A percentile compares a stretch with the other conserved stretches of the same genome.
These are phyloP conservation scores for Trichoderma reesei DNA, from an alignment of 495 filamentous ascomycete genomes.

Conservation along the genomic window DNA sequence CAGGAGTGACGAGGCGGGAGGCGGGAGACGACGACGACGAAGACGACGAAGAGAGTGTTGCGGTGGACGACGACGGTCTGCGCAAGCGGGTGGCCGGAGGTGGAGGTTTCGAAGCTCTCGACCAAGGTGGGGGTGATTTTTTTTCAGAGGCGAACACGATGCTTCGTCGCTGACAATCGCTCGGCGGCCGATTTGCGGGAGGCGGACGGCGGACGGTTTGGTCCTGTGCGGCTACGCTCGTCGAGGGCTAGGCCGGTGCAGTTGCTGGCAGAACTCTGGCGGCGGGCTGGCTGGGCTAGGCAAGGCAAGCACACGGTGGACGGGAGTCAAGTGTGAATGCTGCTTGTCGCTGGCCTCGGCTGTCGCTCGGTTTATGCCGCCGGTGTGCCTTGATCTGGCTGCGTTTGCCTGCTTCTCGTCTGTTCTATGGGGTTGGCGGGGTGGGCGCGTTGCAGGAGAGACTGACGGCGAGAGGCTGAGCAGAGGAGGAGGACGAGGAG, in stretches of 20 bases:
- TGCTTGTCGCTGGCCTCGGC: neutral
- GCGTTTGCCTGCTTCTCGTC: neutral
- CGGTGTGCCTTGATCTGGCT: neutral
- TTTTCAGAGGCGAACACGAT: neutral
- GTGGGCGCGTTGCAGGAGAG: neutral
- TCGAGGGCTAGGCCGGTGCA: slow-evolving; percentile 1
- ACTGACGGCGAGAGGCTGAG: neutral
- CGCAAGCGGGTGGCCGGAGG: neutral
- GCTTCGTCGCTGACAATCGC: slow-evolving; percentile 6
- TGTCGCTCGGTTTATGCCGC: slow-evolving; percentile 3
- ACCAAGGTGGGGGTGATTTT: neutral
- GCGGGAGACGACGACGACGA: no score
- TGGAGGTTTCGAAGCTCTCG: neutral
- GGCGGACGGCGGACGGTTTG: slow-evolving; percentile 6
- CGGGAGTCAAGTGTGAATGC: neutral
- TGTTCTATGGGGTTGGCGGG: neutral
- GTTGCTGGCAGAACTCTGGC: neutral
- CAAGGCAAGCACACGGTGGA: neutral
- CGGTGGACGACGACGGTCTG: neutral
- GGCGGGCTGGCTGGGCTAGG: neutral
- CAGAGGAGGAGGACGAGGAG: no score
- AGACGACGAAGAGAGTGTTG: neutral
- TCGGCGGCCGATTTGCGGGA: slow-evolving; percentile 1
- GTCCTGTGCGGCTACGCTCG: neutral
- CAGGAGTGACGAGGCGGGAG: neutral